These are phyloP conservation scores for Blastobotrys buckinghamii DNA, from an alignment of 1,139 yeast species.

Conservation along the genomic window DNA sequence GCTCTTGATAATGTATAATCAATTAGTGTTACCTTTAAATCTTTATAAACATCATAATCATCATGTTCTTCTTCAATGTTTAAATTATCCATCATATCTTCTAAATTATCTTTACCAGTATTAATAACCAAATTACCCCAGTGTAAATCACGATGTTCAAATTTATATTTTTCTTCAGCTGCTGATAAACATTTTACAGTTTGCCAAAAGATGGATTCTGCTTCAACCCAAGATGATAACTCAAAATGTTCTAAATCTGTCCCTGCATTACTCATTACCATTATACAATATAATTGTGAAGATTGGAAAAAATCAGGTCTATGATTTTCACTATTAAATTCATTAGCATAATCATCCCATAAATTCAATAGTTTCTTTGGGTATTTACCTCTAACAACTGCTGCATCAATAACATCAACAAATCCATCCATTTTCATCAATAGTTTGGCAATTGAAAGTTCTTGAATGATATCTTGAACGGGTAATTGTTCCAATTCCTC, in stretches of 20 bases:
- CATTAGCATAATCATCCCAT: conserved; percentile 40
- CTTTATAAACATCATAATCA: conserved; percentile 13
- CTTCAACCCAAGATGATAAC: conserved; percentile 47
- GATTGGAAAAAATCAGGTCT: conserved; percentile 36
- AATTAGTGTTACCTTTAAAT: conserved; percentile 44
- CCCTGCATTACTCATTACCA: conserved; percentile 46
- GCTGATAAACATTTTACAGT: conserved; percentile 43
- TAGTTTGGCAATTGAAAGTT: conserved; percentile 40
- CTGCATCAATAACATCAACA: conserved; percentile 37
- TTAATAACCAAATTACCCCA: conserved; percentile 50
- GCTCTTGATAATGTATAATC: conserved; percentile 53
- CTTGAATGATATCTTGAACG: conserved; percentile 42
- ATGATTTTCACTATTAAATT: conserved; percentile 31
- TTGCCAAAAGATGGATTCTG: conserved; percentile 48
- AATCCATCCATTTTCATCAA: conserved; percentile 39
- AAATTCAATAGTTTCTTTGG: conserved; percentile 37
- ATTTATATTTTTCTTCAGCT: conserved; percentile 46
- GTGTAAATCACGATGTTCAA: conserved; percentile 65
- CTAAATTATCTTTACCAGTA: conserved; percentile 6
- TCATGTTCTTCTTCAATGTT: conserved; percentile 8
- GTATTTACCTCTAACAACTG: conserved; percentile 43
- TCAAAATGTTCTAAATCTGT: conserved; percentile 41
- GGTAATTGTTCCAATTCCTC: conserved; percentile 39
- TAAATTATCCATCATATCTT: conserved; percentile 9
- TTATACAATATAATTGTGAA: conserved; percentile 40